A percentile compares a stretch with the other conserved stretches of the same genome.
These are phyloP conservation scores for Dinochytrium kinnereticum DNA, from an alignment of 371 early-diverging fungal species.

Conservation along the genomic window DNA sequence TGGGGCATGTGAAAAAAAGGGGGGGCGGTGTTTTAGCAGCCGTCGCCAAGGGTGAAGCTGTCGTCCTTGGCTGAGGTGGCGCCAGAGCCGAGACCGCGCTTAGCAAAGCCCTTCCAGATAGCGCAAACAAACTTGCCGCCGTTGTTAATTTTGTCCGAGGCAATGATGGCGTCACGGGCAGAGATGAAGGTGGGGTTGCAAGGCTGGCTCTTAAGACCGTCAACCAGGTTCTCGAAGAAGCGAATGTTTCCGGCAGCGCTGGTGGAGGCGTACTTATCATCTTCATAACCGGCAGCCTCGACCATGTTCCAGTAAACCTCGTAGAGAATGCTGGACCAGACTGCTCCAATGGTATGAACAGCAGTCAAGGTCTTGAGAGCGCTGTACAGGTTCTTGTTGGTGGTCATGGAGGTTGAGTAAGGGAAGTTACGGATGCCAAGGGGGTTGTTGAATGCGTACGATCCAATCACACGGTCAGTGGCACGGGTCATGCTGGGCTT, in stretches of 20 bases:
- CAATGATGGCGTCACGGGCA: constrained; percentile 47
- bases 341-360: constrained; percentile 45
- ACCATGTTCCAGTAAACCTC: constrained; percentile 87
- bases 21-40: constrained; percentile 12
- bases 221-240: constrained; percentile 38
- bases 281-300: constrained; percentile 64
- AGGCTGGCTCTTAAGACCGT: constrained; percentile 47
- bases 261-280: not conserved
- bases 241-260: constrained; percentile 33
- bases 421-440: constrained; percentile 40
- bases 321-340: constrained; percentile 65
- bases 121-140: constrained; percentile 36
- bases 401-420: constrained; percentile 40
- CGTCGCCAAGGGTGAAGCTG: not conserved
- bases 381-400: constrained; percentile 39
- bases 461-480: constrained; percentile 33
- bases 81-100: constrained; percentile 41
- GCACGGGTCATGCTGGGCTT: constrained; percentile 32
- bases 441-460: constrained; percentile 21
- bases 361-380: constrained; percentile 8
- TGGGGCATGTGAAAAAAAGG: no score
- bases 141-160: constrained; percentile 32
- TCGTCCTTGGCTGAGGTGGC: constrained; percentile 23
- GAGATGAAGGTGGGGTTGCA: constrained; percentile 47
- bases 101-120: constrained; percentile 48